Conservation (phyloP, 805 yeast genomes). For the Hanseniaspora pseudoguilliermondii region DNA sequence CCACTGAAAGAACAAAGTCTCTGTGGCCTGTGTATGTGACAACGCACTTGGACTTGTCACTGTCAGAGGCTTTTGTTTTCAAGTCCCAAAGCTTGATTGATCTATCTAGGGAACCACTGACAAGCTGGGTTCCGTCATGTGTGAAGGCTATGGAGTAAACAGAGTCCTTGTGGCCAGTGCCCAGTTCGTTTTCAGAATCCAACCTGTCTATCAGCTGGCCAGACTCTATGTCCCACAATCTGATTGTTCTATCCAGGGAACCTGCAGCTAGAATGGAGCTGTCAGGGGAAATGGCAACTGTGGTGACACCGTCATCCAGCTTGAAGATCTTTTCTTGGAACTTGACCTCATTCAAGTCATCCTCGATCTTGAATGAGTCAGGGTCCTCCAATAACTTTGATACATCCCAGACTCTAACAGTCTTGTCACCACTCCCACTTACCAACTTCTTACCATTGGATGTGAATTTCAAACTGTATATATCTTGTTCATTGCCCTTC, state of each 20-base stretch:
- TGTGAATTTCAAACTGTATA: slow-evolving; percentile 87
- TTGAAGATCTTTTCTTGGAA: slow-evolving; percentile 41
- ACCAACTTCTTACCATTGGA: slow-evolving; percentile 88
- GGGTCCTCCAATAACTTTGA: background rate
- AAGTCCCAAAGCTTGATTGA: slow-evolving; percentile 93
- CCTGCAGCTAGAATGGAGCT: slow-evolving; percentile 94
- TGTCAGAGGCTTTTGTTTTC: slow-evolving; percentile 33
- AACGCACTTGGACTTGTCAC: slow-evolving; percentile 43
- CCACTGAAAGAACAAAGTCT: slow-evolving; percentile 88
- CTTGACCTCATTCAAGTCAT: background rate
- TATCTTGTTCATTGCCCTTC: slow-evolving; percentile 94
- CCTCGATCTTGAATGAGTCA: background rate
- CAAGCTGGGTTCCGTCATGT: slow-evolving; percentile 80
- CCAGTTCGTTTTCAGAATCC: slow-evolving; percentile 75
- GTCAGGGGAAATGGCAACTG: slow-evolving; percentile 93
- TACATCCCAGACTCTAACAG: slow-evolving; percentile 93
- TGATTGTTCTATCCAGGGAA: slow-evolving; percentile 82
- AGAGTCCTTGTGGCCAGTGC: slow-evolving; percentile 91
- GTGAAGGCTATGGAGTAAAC: slow-evolving; percentile 92
- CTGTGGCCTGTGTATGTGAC: slow-evolving; percentile 91
- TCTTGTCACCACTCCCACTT: slow-evolving; percentile 91
- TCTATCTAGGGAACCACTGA: slow-evolving; percentile 88
- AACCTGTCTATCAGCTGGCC: slow-evolving; percentile 85
- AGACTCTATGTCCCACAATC: slow-evolving; percentile 92
- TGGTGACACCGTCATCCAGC: slow-evolving; percentile 95